Evolutionary conservation across 441 rosid species (phyloP).

Genomic region (Iberis amara): DNA sequence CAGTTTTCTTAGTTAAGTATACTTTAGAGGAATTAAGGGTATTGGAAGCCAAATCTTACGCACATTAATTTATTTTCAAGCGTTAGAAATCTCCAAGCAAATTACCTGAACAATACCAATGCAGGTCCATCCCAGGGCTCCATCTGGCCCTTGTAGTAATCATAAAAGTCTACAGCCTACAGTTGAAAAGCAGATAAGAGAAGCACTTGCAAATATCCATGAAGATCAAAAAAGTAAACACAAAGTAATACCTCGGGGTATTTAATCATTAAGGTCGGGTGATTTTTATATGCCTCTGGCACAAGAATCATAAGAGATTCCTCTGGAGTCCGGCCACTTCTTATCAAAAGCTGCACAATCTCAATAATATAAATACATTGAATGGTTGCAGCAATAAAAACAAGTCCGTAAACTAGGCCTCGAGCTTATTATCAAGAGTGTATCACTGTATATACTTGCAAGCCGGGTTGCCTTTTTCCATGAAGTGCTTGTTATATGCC

Average conservation of each 20-base stretch:
- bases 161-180: slow-evolving; percentile 88
- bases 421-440: background rate
- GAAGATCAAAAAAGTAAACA: slow-evolving; percentile 11
- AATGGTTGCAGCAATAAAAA: slow-evolving; percentile 11
- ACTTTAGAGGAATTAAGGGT: background rate
- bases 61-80: slow-evolving; percentile 6
- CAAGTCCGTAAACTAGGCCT: background rate
- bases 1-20: slow-evolving; percentile 10
- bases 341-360: slow-evolving; percentile 67
- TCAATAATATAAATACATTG: slow-evolving; percentile 25
- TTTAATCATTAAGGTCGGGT: slow-evolving; percentile 78
- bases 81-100: slow-evolving; percentile 14
- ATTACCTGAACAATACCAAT: slow-evolving; percentile 85
- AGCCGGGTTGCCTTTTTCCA: background rate
- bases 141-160: slow-evolving; percentile 99
- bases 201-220: slow-evolving; percentile 19
- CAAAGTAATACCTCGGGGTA: slow-evolving; percentile 80
- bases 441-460: background rate
- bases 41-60: slow-evolving; percentile 11
- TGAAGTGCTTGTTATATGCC: background rate
- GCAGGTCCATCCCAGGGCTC: slow-evolving; percentile 99
- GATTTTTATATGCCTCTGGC: slow-evolving; percentile 97
- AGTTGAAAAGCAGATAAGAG: slow-evolving; percentile 22
- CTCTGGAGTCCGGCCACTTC: slow-evolving; percentile 94
- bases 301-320: slow-evolving; percentile 97